Evolutionary conservation across 2,329 filamentous ascomycete species (phyloP).

Genomic region (Monilinia fructigena): DNA sequence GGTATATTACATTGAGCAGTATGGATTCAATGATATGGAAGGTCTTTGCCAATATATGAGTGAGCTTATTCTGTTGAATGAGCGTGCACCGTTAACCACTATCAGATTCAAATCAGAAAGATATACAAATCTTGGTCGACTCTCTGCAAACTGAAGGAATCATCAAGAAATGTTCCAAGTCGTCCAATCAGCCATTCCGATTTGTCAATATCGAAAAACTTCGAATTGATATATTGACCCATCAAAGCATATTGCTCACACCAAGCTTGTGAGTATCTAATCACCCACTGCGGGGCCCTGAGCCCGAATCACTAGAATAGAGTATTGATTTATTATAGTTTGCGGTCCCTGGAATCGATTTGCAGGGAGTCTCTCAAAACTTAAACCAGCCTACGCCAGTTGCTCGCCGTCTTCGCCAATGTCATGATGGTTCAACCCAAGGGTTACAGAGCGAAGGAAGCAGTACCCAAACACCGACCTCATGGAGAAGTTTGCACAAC

Average conservation of each 20-base stretch:
- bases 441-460: constrained; percentile 9
- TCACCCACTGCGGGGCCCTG: too few species aligned
- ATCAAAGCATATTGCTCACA: constrained; percentile 14
- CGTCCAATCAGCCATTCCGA: constrained; percentile 4
- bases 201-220: constrained; percentile 12
- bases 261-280: constrained; percentile 8
- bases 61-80: neutral
- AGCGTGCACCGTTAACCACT: neutral
- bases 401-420: neutral
- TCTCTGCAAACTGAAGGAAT: constrained; percentile 22
- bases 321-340: neutral
- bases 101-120: neutral
- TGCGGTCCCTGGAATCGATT: neutral
- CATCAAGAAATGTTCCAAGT: constrained; percentile 19
- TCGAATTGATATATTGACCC: constrained; percentile 8
- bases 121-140: constrained; percentile 18
- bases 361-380: neutral
- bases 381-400: constrained; percentile 11
- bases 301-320: neutral
- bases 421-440: neutral
- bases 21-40: constrained; percentile 20
- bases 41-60: constrained; percentile 23
- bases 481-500: constrained; percentile 13
- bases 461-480: constrained; percentile 17
- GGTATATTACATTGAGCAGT: constrained; percentile 26